Conservation (phyloP, 176 grass and related monocot genomes). For the Lolium perenne region DNA sequence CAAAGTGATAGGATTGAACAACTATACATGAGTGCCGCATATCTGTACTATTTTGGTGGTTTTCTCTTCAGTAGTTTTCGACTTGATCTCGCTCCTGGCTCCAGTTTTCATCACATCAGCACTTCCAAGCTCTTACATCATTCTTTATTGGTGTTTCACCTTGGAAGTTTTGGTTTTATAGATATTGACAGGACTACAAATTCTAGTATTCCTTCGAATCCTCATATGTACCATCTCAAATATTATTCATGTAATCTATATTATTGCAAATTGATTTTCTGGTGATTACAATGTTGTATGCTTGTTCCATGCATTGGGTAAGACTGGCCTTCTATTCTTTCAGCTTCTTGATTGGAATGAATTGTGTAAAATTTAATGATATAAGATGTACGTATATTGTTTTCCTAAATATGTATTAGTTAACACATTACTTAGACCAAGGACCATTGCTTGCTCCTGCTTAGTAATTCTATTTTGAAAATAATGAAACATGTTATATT, state of each 20-base stretch:
- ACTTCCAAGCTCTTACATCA: not conserved
- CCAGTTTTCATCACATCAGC: constrained; percentile 1
- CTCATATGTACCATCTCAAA: not conserved
- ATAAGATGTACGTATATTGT: not conserved
- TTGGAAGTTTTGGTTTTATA: constrained; percentile 24
- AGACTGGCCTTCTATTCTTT: constrained; percentile 31
- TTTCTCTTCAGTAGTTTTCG: constrained; percentile 35
- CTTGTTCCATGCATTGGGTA: constrained; percentile 7
- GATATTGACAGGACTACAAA: constrained; percentile 2
- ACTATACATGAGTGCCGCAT: constrained; percentile 27
- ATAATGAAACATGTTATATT: not conserved
- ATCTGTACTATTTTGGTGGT: constrained; percentile 38
- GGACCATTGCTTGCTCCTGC: not conserved
- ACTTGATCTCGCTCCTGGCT: constrained; percentile 26
- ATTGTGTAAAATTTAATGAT: constrained; percentile 6
- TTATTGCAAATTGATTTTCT: constrained; percentile 27
- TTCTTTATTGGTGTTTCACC: constrained; percentile 1
- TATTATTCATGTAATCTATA: constrained; percentile 24
- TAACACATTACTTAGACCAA: not conserved
- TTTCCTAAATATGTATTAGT: not conserved
- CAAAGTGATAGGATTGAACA: constrained; percentile 44
- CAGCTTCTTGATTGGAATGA: constrained; percentile 26
- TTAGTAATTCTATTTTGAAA: not conserved
- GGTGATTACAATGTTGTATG: constrained; percentile 9
- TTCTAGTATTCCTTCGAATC: constrained; percentile 7